Conservation (phyloP, 345 rosid species). For the Melaleuca quinquenervia region DNA sequence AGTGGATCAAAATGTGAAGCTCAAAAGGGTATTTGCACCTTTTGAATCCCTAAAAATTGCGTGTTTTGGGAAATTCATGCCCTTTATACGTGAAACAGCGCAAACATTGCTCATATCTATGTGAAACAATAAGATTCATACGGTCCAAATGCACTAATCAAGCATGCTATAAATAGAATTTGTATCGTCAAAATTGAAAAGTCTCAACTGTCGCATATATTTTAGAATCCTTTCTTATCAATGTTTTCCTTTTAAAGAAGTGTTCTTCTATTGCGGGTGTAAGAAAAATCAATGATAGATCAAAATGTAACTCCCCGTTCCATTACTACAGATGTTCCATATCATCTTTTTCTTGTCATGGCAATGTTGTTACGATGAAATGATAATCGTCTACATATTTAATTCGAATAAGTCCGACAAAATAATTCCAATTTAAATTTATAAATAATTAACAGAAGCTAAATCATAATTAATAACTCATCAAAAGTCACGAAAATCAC, state of each 20-base stretch:
- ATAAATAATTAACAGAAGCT: not conserved
- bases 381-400: not conserved
- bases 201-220: not conserved
- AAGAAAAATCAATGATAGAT: not conserved
- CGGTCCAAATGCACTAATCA: not conserved
- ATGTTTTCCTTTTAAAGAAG: not conserved
- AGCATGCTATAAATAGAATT: not conserved
- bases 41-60: not conserved
- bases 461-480: not conserved
- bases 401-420: not conserved
- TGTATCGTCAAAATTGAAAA: not conserved
- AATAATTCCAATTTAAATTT: not conserved
- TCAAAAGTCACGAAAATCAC: not conserved
- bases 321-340: not conserved
- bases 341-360: not conserved
- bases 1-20: not conserved
- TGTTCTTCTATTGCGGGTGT: not conserved
- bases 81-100: not conserved
- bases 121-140: not conserved
- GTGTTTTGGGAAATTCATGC: not conserved
- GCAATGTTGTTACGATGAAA: not conserved
- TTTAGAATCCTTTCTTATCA: not conserved
- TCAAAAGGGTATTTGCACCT: not conserved
- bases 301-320: not conserved
- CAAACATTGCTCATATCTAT: not conserved